Evolutionary conservation across 805 yeast genomes (phyloP), one percentile per base, ranked within the genome.

Genomic region (Candida wancherniae): DNA sequence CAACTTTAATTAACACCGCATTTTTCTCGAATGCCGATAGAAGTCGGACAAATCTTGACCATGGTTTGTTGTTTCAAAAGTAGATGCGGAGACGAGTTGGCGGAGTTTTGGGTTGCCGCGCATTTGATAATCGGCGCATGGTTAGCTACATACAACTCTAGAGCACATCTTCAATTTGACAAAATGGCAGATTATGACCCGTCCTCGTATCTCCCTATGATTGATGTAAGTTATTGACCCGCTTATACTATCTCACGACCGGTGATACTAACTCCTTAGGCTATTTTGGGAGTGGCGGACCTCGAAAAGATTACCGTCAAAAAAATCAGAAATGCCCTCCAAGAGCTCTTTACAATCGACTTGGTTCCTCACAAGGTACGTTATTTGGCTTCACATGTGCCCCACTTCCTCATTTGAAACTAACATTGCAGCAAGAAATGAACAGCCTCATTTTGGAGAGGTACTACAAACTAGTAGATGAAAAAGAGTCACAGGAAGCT

Each of bases 281-380:
- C 94, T 2, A 82, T 84, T 8, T 57, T 84, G 21, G 63, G 78
- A 29, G 87, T 75, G 5, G 75, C 88, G 1, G 81, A 84, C 45
- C 64, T 82, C 19, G 80, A 79, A 37, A 67, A 72, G 38, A 75
- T 84, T 10, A 75, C 88, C 0, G 86, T 82, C 5, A 81, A 80
- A 53, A 71, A 73, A 50, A 74, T 84, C 15, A 63, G 94, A 39
- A 67, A 69, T 37, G 90, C 88, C 0, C 48, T 84, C n/a, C 85
- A 79, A 50, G 83, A 74, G 39, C 61, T 84, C 19, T 82, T 77
- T 46, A 73, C 69, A 4, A 62, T 69, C 1, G 77, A 80, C 41
- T 63, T 82, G 24, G 57, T 47, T 13, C 59, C 62, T 1, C 59
- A 70, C 36, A 63, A 70, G 45, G 69, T 62, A 61, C 37, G 68